Percentiles rank a stretch among this genome's conserved stretches.
These are phyloP conservation scores for Geosiphon pyriformis DNA, from an alignment of 192 early-diverging fungal genomes.

Conservation along the genomic window DNA sequence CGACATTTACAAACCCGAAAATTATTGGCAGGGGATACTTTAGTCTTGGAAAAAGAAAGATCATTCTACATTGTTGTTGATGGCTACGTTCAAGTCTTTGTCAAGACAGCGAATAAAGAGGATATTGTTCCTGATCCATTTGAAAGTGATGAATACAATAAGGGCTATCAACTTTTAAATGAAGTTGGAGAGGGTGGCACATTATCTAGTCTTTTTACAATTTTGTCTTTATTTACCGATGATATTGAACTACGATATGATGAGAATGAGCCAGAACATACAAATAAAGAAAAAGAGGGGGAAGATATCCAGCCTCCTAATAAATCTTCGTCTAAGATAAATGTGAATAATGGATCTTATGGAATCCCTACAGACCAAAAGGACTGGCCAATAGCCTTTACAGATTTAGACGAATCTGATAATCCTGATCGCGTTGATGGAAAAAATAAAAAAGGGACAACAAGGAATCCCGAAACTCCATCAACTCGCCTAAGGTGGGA, in stretches of 20 bases:
- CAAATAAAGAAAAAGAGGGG: constrained; percentile 16
- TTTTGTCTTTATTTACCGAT: constrained; percentile 85
- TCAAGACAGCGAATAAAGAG: constrained; percentile 48
- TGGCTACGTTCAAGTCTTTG: constrained; percentile 86
- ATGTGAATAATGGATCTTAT: not conserved
- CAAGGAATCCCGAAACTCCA: not conserved
- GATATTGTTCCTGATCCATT: constrained; percentile 37
- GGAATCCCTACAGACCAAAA: constrained; percentile 25
- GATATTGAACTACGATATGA: constrained; percentile 53
- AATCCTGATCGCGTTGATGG: not conserved
- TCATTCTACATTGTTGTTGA: constrained; percentile 97
- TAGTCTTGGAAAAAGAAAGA: constrained; percentile 68
- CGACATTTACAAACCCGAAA: constrained; percentile 78
- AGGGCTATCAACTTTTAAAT: constrained; percentile 68
- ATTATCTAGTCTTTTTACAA: constrained; percentile 88
- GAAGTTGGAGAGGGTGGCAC: constrained; percentile 87
- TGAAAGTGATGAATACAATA: constrained; percentile 34
- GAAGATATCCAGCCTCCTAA: not conserved
- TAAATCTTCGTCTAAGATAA: not conserved
- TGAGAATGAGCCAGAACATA: constrained; percentile 37
- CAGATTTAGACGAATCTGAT: constrained; percentile 27
- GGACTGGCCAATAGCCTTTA: constrained; percentile 35
- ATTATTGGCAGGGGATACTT: constrained; percentile 67
- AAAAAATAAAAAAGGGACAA: not conserved
- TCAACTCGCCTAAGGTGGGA: not conserved